These are phyloP conservation scores for Nothophytophthora sp. DNA, from an alignment of 352 stramenopile genomes.

Conservation along the genomic window DNA sequence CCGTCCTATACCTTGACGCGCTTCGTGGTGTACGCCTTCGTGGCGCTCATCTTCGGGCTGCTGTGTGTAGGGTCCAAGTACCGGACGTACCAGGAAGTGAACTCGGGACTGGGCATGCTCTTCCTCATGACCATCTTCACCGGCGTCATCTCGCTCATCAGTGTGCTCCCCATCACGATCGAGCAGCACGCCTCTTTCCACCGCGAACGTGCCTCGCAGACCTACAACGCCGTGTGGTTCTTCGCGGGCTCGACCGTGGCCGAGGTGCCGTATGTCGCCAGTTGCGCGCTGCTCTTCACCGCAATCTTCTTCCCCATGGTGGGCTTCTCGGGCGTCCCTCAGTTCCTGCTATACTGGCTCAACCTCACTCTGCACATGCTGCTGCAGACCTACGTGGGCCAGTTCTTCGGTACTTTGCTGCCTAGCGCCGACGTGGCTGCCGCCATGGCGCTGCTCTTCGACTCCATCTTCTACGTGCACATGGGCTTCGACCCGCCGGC, in stretches of 20 bases:
- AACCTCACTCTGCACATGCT: constrained; percentile 21
- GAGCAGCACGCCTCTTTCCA: constrained; percentile 82
- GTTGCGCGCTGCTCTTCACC: constrained; percentile 31
- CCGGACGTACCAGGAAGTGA: too few species aligned
- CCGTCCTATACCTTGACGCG: too few species aligned
- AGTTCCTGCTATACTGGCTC: constrained; percentile 25
- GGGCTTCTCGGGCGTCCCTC: constrained; percentile 30
- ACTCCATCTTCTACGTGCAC: constrained; percentile 41
- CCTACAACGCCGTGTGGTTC: constrained; percentile 77
- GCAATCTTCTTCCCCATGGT: constrained; percentile 39
- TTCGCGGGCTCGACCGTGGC: constrained; percentile 61
- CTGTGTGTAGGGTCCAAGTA: too few species aligned
- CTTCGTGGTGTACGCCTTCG: too few species aligned
- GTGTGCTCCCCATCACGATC: constrained; percentile 72
- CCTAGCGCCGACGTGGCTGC: constrained; percentile 25
- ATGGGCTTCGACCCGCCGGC: constrained; percentile 36
- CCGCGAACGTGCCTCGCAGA: constrained; percentile 60
- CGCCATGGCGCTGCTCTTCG: constrained; percentile 23
- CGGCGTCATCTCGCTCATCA: constrained; percentile 49
- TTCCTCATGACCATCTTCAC: constrained; percentile 76
- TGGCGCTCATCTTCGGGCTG: too few species aligned
- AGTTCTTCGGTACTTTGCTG: constrained; percentile 25
- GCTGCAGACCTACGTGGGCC: constrained; percentile 31
- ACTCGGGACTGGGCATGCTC: too few species aligned
- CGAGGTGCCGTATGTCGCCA: constrained; percentile 57